Evolutionary conservation across 1,139 yeast species (phyloP), one percentile per base, ranked within the genome.

Genomic region (Kodamaea sp.): DNA sequence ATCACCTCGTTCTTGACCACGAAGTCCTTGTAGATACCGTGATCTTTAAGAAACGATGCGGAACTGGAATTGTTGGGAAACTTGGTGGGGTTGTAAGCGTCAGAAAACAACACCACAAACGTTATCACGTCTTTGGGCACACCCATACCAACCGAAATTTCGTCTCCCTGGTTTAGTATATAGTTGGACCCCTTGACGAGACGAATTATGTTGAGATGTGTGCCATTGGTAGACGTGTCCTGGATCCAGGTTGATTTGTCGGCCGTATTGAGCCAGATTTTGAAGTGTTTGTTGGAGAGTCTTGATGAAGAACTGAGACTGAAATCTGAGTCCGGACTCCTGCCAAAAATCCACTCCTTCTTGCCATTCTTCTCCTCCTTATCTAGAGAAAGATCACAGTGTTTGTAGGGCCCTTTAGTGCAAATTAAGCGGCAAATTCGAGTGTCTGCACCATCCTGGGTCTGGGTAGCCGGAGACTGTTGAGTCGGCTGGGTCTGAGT

Each of bases 121-220:
- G 83, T 70, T 15, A 86, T 68, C 31, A 86, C 86, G 53, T 92
- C 97, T 15, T 70, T 67, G 1, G 83, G 73, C 3, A 89, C 85
- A 3, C 97, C 97, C n/a, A 80, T 69, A 0, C 97, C 97, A 0
- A 90, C 85, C 0, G 92, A 76, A 24, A 92, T 81, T 54, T 88
- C 96, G 55, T 92, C 98, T 4, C 97, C 97, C 51, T 88, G 96
- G 27, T 83, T 82, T 28, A 92, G 60, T 49, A 90, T 78, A 57
- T 87, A 88, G 48, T 88, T 86, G 32, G 84, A 78, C n/a, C 84
- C 83, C 53, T 83, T 86, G 13, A 82, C 87, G 14, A 90, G 61
- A 31, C 89, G 70, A 29, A 73, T 73, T 19, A 80, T 81, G 61
- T 92, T 92, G 31, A 90, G 63, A 66, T 78, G 84, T 0, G 98